Evolutionary conservation across 23 red algal genomes (phyloP), one percentile per base, ranked within the genome.

Genomic region (Chondrus crispus): DNA sequence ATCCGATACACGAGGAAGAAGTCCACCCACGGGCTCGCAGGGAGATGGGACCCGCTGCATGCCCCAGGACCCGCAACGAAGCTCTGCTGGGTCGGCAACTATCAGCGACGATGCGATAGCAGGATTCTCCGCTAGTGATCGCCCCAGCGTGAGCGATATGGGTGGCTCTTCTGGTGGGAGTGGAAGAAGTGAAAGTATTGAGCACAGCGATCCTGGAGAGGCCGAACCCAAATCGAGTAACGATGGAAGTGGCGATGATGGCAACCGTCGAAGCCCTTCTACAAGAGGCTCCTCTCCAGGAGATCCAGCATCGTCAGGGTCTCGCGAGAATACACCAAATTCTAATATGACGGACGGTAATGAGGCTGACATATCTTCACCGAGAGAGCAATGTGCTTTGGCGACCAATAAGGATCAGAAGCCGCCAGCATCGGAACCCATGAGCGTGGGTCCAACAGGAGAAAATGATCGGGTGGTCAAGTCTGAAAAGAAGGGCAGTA

Each of bases 141-240:
- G 60, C 5, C 60, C 60, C 26, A 66, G 60, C 18, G n/a, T n/a
- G n/a, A n/a, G 38, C 9, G 82, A 43, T 4, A 86, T 63, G 32
- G 87, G 87, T 20, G 41, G 48, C 22, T 80, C 87, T 12, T 90
- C 72, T 69, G 87, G 87, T 33, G 87, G 87, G 47, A 90, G 87
- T 68, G 74, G 87, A 3, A 79, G 43, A 13, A 73, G 87, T 19
- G 69, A 46, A 7, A 90, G 87, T 54, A 16, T 62, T 13, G 73
- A 90, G 3, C 78, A 78, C 46, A 90, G 87, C 33, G 87, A 90
- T 52, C 48, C 43, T 51, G 87, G 29, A 39, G 87, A 90, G 5
- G 87, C 54, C 10, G 87, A 80, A 7, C 72, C 72, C 6, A 51
- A 62, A 51, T 90, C 68, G 28, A 80, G 87, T 35, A 90, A 90